Evolutionary conservation across 2,329 filamentous ascomycete species (phyloP).

Genomic region (Cadophora sp.): DNA sequence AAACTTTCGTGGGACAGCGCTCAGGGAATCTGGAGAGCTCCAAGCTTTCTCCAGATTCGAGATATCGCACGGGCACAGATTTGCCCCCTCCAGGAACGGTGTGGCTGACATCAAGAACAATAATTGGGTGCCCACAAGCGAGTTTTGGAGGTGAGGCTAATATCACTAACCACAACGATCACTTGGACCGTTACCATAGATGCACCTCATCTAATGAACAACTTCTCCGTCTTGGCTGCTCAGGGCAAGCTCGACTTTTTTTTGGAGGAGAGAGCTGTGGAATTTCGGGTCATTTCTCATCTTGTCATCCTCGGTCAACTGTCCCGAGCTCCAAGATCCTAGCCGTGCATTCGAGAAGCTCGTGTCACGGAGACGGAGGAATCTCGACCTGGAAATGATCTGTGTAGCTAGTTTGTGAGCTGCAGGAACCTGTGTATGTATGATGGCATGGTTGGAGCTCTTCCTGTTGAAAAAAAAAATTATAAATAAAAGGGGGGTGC

Average conservation of each 20-base stretch:
- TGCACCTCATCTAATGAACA: slow-evolving; percentile 15
- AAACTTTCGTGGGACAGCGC: neutral
- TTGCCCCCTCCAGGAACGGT: neutral
- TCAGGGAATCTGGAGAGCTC: slow-evolving; percentile 2
- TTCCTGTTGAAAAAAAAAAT: neutral
- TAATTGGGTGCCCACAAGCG: neutral
- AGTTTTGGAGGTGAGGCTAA: neutral
- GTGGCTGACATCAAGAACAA: neutral
- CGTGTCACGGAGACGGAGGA: slow-evolving; percentile 10
- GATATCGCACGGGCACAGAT: neutral
- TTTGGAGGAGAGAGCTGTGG: neutral
- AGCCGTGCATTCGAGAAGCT: neutral
- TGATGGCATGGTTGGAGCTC: neutral
- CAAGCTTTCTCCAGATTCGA: slow-evolving; percentile 5
- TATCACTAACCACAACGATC: slow-evolving; percentile 1
- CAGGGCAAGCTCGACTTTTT: neutral
- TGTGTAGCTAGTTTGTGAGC: neutral
- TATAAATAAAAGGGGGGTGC: neutral
- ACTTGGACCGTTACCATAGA: neutral
- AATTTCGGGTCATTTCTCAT: neutral
- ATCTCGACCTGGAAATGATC: slow-evolving; percentile 10
- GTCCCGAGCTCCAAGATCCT: neutral
- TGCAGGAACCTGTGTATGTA: slow-evolving; percentile 12
- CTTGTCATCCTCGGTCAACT: neutral
- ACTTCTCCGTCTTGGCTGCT: slow-evolving; percentile 9